phyloP scores from a whole-genome alignment of 2,329 filamentous ascomycete genomes.

The Arthrobotrys sphaeroides region DNA sequence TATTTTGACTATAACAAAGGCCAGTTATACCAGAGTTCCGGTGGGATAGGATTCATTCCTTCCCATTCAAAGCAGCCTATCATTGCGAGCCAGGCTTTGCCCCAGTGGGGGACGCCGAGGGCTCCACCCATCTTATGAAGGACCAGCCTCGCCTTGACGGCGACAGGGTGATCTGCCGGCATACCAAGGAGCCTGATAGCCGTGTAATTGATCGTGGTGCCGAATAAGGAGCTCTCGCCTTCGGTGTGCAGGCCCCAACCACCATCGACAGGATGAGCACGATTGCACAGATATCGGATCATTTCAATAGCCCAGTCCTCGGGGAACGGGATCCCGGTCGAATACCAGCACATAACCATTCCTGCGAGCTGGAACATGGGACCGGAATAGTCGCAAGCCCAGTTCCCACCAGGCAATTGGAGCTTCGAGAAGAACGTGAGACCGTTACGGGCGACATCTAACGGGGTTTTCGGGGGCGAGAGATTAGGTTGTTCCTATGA shows the following conservation, averaged over 20 bases:
- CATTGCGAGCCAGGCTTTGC: slow-evolving; percentile 92
- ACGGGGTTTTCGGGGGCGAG: slow-evolving; percentile 74
- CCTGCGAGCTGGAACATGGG: slow-evolving; percentile 95
- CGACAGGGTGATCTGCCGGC: slow-evolving; percentile 80
- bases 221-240: slow-evolving; percentile 89
- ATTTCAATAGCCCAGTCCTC: slow-evolving; percentile 84
- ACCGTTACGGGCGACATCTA: slow-evolving; percentile 82
- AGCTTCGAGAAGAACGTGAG: slow-evolving; percentile 88
- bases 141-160: slow-evolving; percentile 83
- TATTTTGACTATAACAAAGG: background rate
- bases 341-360: slow-evolving; percentile 84
- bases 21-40: slow-evolving; percentile 78
- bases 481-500: slow-evolving; percentile 77
- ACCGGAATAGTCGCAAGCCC: slow-evolving; percentile 97
- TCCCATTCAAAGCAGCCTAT: slow-evolving; percentile 88
- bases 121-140: slow-evolving; percentile 88
- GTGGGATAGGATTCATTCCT: slow-evolving; percentile 90
- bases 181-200: slow-evolving; percentile 82
- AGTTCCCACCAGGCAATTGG: slow-evolving; percentile 88
- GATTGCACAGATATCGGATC: slow-evolving; percentile 87
- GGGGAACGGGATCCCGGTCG: slow-evolving; percentile 86
- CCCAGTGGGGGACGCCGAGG: slow-evolving; percentile 86
- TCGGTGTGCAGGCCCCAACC: slow-evolving; percentile 98
- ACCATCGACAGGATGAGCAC: slow-evolving; percentile 86
- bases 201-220: slow-evolving; percentile 88